Base-by-base conservation (phyloP, 306 rosid genomes). In the Rosa persica region DNA sequence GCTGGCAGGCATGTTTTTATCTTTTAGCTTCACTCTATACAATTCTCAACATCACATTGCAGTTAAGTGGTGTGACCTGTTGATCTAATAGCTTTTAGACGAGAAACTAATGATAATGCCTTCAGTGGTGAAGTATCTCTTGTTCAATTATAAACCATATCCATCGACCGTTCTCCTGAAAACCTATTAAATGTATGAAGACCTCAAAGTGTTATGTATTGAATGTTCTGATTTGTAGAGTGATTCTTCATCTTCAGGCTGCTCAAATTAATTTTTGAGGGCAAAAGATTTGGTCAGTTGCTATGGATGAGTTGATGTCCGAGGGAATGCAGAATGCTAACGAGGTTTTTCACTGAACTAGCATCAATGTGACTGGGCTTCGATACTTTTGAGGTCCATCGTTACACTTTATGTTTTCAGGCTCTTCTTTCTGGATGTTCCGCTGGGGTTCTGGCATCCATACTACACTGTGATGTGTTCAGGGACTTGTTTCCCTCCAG, bases 381-480 rank as follows among this genome's bases (percentile, higher is more conserved):
- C 51, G 27, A 54, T 7, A 30, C 36, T 30, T 30, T 75, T 68
- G 80, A 49, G 64, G 79, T 23, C 62, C 73, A 74, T 30, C 75
- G 58, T 47, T 49, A 8, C 47, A 13, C 17, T 10, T 80, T 81
- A 23, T 79, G 60, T 67, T 80, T 80, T 72, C 89, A 93, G 96
- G 91, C 91, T 57, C 92, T 93, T 78, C 93, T 91, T 62, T 90
- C 98, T 66, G 98, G 98, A 85, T 93, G 98, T 81, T 93, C 97
- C 76, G 98, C 98, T 12, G 98, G 98, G 64, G 97, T 97, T 78
- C 84, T 93, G 43, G 98, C 98, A 78, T 86, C 98, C 58, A 91
- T 93, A 60, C 51, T 93, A 72, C 98, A 93, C 64, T 93, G 98
- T 80, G 98, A 93, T 75, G 93, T 87, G 82, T 93, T 93, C 80